Base-by-base conservation (phyloP, 225 moss, liverwort and hornwort genomes). In the Pseudoscleropodium purum region DNA sequence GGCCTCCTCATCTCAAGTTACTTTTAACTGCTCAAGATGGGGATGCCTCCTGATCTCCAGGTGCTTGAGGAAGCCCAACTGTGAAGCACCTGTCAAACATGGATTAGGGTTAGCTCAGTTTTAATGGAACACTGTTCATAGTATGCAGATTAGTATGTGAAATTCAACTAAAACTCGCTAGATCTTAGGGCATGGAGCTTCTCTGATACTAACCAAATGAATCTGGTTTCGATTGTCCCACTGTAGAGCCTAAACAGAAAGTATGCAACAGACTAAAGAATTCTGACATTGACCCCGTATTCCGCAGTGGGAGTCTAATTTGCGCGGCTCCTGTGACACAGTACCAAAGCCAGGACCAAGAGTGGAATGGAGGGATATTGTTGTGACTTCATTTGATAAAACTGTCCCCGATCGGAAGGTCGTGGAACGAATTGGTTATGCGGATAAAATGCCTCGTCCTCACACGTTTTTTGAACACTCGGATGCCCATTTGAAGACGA, bases 341-440 rank as follows among this genome's bases (percentile, higher is more conserved):
- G 5, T 66, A 59, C 68, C 80, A 81, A 84, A 81, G 84, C 17
- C 56, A 36, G 57, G 75, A 89, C 45, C 37, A 36, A 64, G 89
- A 84, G 56, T 36, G 56, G 80, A 80, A 47, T 88, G 90, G 92
- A 86, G 73, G 65, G 91, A 84, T 39, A 76, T 47, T 36, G 23
- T 84, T 19, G 30, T 4, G 19, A 15, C 20, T 34, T 66, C 45
- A 13, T 6, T n/a, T 88, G 45, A 43, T 36, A 83, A 91, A 67
- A 31, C 37, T 8, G 37, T 84, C 36, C 88, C 86, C 12, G 86
- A 81, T 45, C n/a, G 88, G 84, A 92, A 68, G 57, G 61, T 69
- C 20, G 91, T 92, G 86, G 92, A 86, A 75, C 88, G 92, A 90
- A 93, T 92, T 84, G 92, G 92, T 10, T 88, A 84, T 90, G 86